Evolutionary conservation across 2,329 filamentous ascomycete species (phyloP).

Genomic region (Fusarium tanahbumbuense): DNA sequence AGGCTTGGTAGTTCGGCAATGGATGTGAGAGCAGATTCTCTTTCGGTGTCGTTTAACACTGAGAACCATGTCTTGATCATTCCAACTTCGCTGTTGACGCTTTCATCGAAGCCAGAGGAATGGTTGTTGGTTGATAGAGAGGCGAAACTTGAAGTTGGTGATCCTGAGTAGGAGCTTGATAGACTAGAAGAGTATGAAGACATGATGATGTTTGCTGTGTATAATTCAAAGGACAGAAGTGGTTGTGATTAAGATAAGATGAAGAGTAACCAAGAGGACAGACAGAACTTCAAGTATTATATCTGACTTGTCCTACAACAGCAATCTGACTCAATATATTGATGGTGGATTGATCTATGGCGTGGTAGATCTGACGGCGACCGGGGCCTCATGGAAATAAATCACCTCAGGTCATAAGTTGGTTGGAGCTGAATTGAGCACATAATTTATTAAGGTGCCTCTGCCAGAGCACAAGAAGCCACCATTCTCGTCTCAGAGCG

Average conservation of each 20-base stretch:
- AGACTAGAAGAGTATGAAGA: slow-evolving; percentile 39
- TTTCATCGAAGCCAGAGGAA: slow-evolving; percentile 12
- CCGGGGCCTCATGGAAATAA: slow-evolving; percentile 35
- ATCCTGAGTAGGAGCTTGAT: slow-evolving; percentile 35
- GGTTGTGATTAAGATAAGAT: neutral
- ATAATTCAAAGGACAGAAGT: neutral
- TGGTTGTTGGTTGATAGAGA: slow-evolving; percentile 27
- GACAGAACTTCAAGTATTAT: slow-evolving; percentile 2
- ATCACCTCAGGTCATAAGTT: slow-evolving; percentile 45
- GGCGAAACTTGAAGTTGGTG: slow-evolving; percentile 41
- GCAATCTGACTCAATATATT: slow-evolving; percentile 14
- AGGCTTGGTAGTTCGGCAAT: slow-evolving; percentile 43
- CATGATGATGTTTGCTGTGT: slow-evolving; percentile 24
- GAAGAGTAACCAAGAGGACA: neutral
- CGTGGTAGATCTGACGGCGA: slow-evolving; percentile 43
- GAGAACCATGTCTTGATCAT: slow-evolving; percentile 46
- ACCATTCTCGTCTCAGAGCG: slow-evolving; percentile 39
- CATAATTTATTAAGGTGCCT: slow-evolving; percentile 37
- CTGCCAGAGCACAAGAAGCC: slow-evolving; percentile 23
- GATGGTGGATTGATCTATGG: slow-evolving; percentile 41
- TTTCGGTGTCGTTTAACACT: slow-evolving; percentile 40
- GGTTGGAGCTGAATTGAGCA: slow-evolving; percentile 46
- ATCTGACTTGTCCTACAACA: neutral
- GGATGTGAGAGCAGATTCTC: slow-evolving; percentile 37
- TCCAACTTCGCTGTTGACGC: slow-evolving; percentile 37